Percentiles rank a stretch among this genome's conserved stretches.
These are phyloP conservation scores for Colletotrichum cereale DNA, from an alignment of 2,329 filamentous ascomycete genomes.

Conservation along the genomic window DNA sequence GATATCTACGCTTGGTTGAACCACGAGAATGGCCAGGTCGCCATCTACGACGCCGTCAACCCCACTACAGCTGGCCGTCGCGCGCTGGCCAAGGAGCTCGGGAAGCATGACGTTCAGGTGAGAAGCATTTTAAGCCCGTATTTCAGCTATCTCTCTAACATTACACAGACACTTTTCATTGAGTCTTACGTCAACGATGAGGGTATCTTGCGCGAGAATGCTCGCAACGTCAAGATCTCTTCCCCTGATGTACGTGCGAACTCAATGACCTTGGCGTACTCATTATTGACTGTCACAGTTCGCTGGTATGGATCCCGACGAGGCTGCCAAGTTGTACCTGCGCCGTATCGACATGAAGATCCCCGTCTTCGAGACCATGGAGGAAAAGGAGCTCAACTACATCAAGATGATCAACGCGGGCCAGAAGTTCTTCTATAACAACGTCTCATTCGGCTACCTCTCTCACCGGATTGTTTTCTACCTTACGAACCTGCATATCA, in stretches of 20 bases:
- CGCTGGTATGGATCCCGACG: slow-evolving; percentile 89
- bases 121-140: slow-evolving; percentile 31
- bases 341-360: slow-evolving; percentile 92
- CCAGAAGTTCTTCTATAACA: slow-evolving; percentile 93
- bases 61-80: slow-evolving; percentile 85
- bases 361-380: slow-evolving; percentile 96
- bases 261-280: neutral
- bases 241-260: slow-evolving; percentile 82
- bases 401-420: slow-evolving; percentile 99
- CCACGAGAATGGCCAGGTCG: slow-evolving; percentile 97
- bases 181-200: slow-evolving; percentile 96
- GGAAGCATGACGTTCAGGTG: slow-evolving; percentile 95
- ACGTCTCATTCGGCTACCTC: slow-evolving; percentile 95
- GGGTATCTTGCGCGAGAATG: slow-evolving; percentile 94
- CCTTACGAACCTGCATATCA: slow-evolving; percentile 96
- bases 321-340: slow-evolving; percentile 92
- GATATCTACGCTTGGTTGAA: slow-evolving; percentile 98
- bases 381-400: slow-evolving; percentile 93
- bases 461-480: slow-evolving; percentile 99
- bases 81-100: slow-evolving; percentile 92
- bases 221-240: slow-evolving; percentile 96
- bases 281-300: slow-evolving; percentile 68
- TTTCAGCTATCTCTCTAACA: neutral
- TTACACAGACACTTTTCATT: slow-evolving; percentile 87
- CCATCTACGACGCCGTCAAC: slow-evolving; percentile 98